Base-by-base conservation (phyloP, 305 asterid genomes). In the Rubia peregrina region DNA sequence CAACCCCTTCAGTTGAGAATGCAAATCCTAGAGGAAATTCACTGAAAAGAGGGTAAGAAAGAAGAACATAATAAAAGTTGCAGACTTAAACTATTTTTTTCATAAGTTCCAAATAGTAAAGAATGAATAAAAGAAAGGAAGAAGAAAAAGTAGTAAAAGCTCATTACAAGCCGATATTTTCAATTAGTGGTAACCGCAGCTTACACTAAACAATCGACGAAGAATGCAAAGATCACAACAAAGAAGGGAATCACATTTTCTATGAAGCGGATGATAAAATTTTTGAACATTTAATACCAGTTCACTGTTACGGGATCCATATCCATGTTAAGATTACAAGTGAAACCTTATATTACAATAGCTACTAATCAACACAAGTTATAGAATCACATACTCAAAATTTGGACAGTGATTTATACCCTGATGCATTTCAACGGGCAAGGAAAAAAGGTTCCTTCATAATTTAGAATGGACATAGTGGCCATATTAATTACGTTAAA, bases 1-100 rank as follows among this genome's bases (percentile, higher is more conserved):
- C 87, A 90, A 84, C 76, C 88, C 97, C 83, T 81, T 83, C 77
- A 90, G 81, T 85, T 90, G 90, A 74, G 95, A 86, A 41, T 78
- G 89, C 44, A 90, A 86, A 81, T 90, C 97, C 97, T 90, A 70
- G 38, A 63, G 33, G 43, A 51, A 66, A 68, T 65, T 19, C 26
- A 42, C 82, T 49, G 62, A 65, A 70, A 62, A 44, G 48, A 11
- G 66, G 56, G 49, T 62, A 21, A 42, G 19, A 41, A 19, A 17
- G 33, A 65, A 22, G 11, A 38, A 63, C 5, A 41, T 41, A 60
- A 22, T 11, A 17, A 17, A 17, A 64, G 22, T 40, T 30, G 36
- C 59, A 59, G 8, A 49, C n/a, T 55, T 48, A 51, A 38, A 38
- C 10, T 16, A 49, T 14, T 9, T 24, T 19, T n/a, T 7, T 33